Evolutionary conservation across 2,329 filamentous ascomycete species (phyloP).

Genomic region (Botrytis galanthina): DNA sequence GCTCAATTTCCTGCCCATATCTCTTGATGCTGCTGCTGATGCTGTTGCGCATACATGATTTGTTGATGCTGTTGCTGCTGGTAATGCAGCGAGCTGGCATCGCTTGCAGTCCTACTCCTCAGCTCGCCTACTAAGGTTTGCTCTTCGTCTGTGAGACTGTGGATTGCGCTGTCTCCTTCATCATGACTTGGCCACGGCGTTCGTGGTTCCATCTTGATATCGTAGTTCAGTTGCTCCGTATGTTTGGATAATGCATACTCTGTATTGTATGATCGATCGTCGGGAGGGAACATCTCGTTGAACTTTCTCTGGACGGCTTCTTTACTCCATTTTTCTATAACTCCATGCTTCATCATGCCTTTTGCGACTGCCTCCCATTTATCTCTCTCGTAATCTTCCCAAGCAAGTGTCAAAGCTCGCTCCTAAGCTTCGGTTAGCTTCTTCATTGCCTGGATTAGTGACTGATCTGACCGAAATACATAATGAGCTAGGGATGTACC

Average conservation of each 20-base stretch:
- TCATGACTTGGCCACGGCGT: conserved; percentile 5
- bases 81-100: conserved; percentile 24
- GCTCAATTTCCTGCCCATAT: conserved; percentile 16
- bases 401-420: conserved; percentile 36
- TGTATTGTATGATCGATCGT: neutral
- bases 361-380: conserved; percentile 38
- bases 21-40: conserved; percentile 12
- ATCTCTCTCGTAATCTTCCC: conserved; percentile 36
- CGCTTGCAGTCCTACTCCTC: conserved; percentile 25
- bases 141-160: conserved; percentile 13
- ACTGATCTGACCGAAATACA: conserved; percentile 11
- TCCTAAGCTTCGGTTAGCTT: conserved; percentile 30
- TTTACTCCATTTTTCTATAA: conserved; percentile 38
- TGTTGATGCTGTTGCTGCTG: conserved; percentile 26
- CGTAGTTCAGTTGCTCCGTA: neutral
- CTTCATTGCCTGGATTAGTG: conserved; percentile 22
- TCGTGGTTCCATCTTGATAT: conserved; percentile 15
- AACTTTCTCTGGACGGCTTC: conserved; percentile 39
- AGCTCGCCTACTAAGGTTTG: conserved; percentile 24
- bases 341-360: conserved; percentile 39
- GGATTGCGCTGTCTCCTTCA: neutral
- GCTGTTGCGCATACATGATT: conserved; percentile 23
- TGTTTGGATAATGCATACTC: neutral
- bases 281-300: conserved; percentile 34
- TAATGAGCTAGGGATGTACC: conserved; percentile 27